Conservation (phyloP, 2,329 filamentous ascomycete genomes). For the Ophiostoma sp. region DNA sequence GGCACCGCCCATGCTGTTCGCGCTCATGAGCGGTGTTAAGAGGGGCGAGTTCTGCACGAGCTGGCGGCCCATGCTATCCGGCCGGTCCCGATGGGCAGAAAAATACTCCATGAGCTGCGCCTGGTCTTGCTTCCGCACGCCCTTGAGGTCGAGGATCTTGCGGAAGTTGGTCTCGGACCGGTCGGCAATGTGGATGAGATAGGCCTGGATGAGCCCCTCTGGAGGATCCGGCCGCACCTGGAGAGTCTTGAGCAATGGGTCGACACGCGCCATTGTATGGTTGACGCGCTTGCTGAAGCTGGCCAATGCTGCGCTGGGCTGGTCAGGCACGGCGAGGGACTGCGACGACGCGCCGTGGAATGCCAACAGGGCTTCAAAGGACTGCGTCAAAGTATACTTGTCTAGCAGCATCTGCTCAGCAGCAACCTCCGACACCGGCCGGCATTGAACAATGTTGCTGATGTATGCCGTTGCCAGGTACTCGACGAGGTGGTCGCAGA, state of each 20-base stretch:
- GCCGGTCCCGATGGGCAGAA: constrained; percentile 68
- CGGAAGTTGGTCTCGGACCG: constrained; percentile 90
- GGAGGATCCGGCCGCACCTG: constrained; percentile 88
- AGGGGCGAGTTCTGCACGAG: constrained; percentile 66
- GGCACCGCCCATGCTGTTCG: constrained; percentile 40
- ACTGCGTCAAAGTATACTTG: constrained; percentile 82
- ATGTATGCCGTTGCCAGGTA: constrained; percentile 74
- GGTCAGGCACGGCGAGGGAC: not conserved
- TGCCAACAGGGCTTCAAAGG: constrained; percentile 65
- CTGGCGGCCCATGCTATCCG: constrained; percentile 56
- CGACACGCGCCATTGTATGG: constrained; percentile 76
- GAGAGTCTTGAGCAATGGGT: constrained; percentile 89
- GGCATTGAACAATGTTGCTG: constrained; percentile 77
- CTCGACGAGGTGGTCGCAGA: constrained; percentile 94
- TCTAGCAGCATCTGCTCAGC: constrained; percentile 97
- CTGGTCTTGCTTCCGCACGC: constrained; percentile 79
- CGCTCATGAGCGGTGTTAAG: constrained; percentile 57
- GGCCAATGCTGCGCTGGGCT: constrained; percentile 38
- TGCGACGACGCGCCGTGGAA: constrained; percentile 46
- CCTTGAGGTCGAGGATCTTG: constrained; percentile 93
- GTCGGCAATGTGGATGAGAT: constrained; percentile 94
- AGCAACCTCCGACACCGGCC: constrained; percentile 85
- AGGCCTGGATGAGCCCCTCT: constrained; percentile 92
- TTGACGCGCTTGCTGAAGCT: constrained; percentile 83
- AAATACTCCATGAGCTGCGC: constrained; percentile 81